phyloP scores from a whole-genome alignment of 352 stramenopile species.

The Phytophthora citricola region DNA sequence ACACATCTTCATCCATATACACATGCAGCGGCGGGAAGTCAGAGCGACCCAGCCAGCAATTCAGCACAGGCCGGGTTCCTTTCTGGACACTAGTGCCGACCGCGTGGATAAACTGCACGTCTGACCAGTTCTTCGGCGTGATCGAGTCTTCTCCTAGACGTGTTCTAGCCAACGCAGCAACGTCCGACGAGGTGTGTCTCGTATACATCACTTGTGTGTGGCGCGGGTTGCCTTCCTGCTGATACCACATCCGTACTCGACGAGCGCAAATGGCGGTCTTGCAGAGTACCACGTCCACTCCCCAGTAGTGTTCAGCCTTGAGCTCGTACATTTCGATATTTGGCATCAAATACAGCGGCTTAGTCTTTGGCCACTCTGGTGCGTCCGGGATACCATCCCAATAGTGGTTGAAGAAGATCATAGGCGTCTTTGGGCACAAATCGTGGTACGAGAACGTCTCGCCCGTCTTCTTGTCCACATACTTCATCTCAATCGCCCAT shows the following conservation, averaged over 20 bases:
- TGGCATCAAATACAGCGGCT: conserved; percentile 49
- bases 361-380: conserved; percentile 36
- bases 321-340: conserved; percentile 74
- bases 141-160: conserved; percentile 37
- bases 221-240: conserved; percentile 61
- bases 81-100: conserved; percentile 65
- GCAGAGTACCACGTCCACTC: conserved; percentile 59
- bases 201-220: conserved; percentile 61
- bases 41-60: conserved; percentile 62
- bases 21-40: conserved; percentile 61
- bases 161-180: conserved; percentile 44
- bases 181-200: conserved; percentile 63
- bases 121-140: conserved; percentile 51
- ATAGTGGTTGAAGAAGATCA: conserved; percentile 63
- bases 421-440: conserved; percentile 47
- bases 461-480: conserved; percentile 46
- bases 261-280: conserved; percentile 61
- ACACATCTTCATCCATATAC: conserved; percentile 53
- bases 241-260: conserved; percentile 54
- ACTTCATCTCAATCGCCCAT: conserved; percentile 55
- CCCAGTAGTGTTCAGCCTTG: conserved; percentile 55
- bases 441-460: conserved; percentile 59
- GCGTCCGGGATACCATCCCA: conserved; percentile 46
- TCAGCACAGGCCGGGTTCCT: conserved; percentile 50
- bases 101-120: conserved; percentile 57